These are phyloP conservation scores for Batkoa obscura DNA, from an alignment of 371 early-diverging fungal species.

Conservation along the genomic window DNA sequence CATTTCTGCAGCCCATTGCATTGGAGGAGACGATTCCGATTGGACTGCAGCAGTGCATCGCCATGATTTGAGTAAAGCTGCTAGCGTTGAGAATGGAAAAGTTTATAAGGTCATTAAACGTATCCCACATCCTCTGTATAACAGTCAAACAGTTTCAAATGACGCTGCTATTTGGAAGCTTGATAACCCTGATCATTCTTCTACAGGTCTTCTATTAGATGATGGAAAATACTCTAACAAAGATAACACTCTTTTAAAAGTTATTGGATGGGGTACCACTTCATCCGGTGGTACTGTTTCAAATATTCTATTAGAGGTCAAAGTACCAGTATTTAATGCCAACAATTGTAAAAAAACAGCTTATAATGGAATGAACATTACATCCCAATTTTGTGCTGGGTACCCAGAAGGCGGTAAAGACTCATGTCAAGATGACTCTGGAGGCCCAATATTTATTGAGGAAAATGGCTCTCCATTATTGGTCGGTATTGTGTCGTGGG, in stretches of 20 bases:
- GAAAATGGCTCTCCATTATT: neutral
- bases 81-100: neutral
- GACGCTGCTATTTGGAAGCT: conserved; percentile 4
- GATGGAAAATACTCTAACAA: neutral
- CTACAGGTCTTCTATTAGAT: neutral
- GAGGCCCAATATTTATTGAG: neutral
- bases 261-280: conserved; percentile 5
- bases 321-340: neutral
- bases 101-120: neutral
- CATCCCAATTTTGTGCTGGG: neutral
- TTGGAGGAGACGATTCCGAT: neutral
- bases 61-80: neutral
- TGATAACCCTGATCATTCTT: neutral
- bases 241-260: neutral
- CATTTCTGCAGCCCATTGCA: conserved; percentile 7
- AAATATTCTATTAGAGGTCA: neutral
- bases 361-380: too few relatives aligned
- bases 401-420: conserved; percentile 3
- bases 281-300: neutral
- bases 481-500: neutral
- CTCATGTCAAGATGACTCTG: conserved; percentile 5
- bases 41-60: neutral
- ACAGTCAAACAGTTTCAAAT: neutral
- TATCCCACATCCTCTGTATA: conserved; percentile 1
- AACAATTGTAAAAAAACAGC: too few relatives aligned